Evolutionary conservation across 2,329 filamentous ascomycete genomes (phyloP).

Genomic region (Scedosporium minutisporum): DNA sequence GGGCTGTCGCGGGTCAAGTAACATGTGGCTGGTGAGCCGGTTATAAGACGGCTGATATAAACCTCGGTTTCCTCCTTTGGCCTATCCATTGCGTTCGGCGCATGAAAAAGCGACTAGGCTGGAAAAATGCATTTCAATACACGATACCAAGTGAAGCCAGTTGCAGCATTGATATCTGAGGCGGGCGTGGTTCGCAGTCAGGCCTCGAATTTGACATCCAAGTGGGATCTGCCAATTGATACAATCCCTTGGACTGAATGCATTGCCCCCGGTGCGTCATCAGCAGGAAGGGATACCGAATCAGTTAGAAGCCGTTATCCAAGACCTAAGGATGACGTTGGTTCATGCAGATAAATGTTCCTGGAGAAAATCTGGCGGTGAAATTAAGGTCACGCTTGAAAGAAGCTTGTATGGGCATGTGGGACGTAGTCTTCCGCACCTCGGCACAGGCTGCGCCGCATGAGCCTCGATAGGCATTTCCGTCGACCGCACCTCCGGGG

Average conservation of each 20-base stretch:
- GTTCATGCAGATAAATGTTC: background rate
- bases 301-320: background rate
- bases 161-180: background rate
- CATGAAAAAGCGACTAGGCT: background rate
- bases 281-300: background rate
- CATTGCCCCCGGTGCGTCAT: background rate
- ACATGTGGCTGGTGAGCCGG: slow-evolving; percentile 1
- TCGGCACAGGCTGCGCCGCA: background rate
- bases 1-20: background rate
- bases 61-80: slow-evolving; percentile 4
- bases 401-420: background rate
- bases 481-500: background rate
- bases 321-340: background rate
- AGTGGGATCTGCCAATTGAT: background rate
- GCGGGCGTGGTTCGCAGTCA: background rate
- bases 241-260: background rate
- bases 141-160: background rate
- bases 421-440: background rate
- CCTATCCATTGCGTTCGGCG: background rate
- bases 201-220: too few relatives aligned
- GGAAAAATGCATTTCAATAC: background rate
- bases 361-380: background rate
- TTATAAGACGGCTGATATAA: slow-evolving; percentile 5
- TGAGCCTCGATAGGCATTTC: background rate
- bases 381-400: background rate